Conservation (phyloP, 306 rosid species). For the Cicer pinnatifidum region DNA sequence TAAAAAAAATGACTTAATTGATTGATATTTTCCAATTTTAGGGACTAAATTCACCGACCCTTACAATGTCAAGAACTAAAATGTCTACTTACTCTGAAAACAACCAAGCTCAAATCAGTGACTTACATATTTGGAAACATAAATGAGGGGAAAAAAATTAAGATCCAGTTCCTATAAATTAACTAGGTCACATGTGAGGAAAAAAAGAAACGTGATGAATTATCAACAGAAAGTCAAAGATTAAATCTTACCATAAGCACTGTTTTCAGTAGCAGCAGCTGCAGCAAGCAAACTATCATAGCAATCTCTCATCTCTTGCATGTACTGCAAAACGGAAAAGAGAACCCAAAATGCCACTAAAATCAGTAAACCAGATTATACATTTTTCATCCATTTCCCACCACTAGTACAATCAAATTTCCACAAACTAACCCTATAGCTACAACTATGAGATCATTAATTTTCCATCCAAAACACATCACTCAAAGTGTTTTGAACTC, state of each 20-base stretch:
- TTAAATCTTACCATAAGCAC: conserved; percentile 67
- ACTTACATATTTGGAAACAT: neutral
- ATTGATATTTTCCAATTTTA: too few relatives aligned
- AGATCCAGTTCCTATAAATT: neutral
- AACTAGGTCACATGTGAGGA: neutral
- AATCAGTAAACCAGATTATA: neutral
- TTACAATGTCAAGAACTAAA: too few relatives aligned
- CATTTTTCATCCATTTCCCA: conserved; percentile 7
- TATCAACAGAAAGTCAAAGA: conserved; percentile 22
- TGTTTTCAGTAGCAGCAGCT: conserved; percentile 84
- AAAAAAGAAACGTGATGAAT: conserved; percentile 5
- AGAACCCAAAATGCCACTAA: conserved; percentile 25
- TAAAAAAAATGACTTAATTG: too few relatives aligned
- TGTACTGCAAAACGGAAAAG: conserved; percentile 56
- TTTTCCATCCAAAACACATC: conserved; percentile 11
- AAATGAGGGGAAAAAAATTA: neutral
- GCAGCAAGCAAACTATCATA: conserved; percentile 87
- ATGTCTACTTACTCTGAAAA: neutral
- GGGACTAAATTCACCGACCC: too few relatives aligned
- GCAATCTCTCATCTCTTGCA: conserved; percentile 86
- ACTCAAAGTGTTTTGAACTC: conserved; percentile 1
- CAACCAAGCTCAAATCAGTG: neutral
- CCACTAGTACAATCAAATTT: conserved; percentile 2
- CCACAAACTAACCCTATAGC: neutral
- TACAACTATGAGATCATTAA: neutral